Evolutionary conservation across 2,329 filamentous ascomycete species (phyloP), one percentile per base, ranked within the genome.

Genomic region (Gremmenia infestans): DNA sequence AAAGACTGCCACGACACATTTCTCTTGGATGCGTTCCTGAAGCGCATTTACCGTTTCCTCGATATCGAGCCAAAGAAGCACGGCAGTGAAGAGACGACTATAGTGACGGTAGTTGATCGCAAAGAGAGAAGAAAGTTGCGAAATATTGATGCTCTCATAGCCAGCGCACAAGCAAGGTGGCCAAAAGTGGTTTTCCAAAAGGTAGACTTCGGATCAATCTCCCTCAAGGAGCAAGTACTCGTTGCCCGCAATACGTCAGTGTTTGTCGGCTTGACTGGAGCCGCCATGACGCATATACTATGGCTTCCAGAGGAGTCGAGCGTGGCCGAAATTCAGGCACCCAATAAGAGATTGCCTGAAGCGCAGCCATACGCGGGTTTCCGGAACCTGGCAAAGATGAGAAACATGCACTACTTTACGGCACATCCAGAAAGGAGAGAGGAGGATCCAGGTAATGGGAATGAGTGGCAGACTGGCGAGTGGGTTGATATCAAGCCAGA

Each of bases 201-300:
- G 12, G 50, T 61, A 25, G 60, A 65, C 48, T 63, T 68, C 23
- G 62, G 61, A 2, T 42, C 48, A 2, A 17, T 65, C 5, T 48
- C 48, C 8, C 53, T 67, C n/a, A 42, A 43, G 11, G 61, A 66
- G 40, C 66, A 68, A 57, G 17, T 68, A 14, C 35, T 48, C 12
- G 19, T 66, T n/a, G 58, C 60, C 5, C 52, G 55, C 35, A 19
- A 43, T 2, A 65, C 63, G 2, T 61, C 64, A 47, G 59, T 68
- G 1, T 52, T 66, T 11, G 55, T 67, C 15, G 66, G 64, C 6
- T 55, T 65, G 43, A 62, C 59, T n/a, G 66, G 65, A 14, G 66
- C 65, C 1, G 66, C 58, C 12, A 55, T 68, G 55, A 63, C 64
- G 17, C 63, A 67, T 52, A 60, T 60, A 11, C 53, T 68, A 32